Base-by-base conservation (phyloP, 441 rosid genomes). In the Croton setiger region DNA sequence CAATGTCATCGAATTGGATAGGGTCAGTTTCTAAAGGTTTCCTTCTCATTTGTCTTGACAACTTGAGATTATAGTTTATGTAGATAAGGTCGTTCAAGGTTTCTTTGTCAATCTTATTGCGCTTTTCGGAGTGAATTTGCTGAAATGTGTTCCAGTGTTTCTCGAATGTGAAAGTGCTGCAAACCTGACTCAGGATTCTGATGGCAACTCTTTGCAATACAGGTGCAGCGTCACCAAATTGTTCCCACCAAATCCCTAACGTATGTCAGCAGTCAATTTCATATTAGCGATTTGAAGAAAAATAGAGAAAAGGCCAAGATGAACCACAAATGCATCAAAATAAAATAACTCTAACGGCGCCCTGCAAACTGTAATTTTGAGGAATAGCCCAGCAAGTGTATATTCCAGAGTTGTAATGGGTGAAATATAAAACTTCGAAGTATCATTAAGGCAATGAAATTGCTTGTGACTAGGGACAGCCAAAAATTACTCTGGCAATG, bases 231-330 rank as follows among this genome's bases (percentile, higher is more conserved):
- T 89, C 97, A 7, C 97, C 96, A 55, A 85, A 89, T 77, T 89
- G 97, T 72, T 92, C 97, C 97, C 97, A 92, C 97, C 94, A 92
- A 5, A 92, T 82, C 70, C 97, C 97, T 92, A 64, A 74, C 80
- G 52, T 23, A 15, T 33, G 63, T 23, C 48, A 21, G 20, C 63
- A 56, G 37, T 13, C 65, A 62, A 41, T 67, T 12, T 31, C 66
- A 27, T 27, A 27, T 27, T 27, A 27, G 31, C 2, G 60, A 56
- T 56, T 56, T 13, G 60, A 56, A 17, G 20, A 3, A 17, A 13
- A 47, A 47, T 47, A 15, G 37, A 12, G 33, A 57, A 57, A 57
- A 1, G 8, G 39, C 31, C 17, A 21, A 41, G 21, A 17, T 51
- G 55, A 51, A 51, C 51, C 27, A 49, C 12, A 13, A 13, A 56